A percentile compares a stretch with the other conserved stretches of the same genome.
These are phyloP conservation scores for Apophysomyces variabilis DNA, from an alignment of 371 early-diverging fungal species.

Conservation along the genomic window DNA sequence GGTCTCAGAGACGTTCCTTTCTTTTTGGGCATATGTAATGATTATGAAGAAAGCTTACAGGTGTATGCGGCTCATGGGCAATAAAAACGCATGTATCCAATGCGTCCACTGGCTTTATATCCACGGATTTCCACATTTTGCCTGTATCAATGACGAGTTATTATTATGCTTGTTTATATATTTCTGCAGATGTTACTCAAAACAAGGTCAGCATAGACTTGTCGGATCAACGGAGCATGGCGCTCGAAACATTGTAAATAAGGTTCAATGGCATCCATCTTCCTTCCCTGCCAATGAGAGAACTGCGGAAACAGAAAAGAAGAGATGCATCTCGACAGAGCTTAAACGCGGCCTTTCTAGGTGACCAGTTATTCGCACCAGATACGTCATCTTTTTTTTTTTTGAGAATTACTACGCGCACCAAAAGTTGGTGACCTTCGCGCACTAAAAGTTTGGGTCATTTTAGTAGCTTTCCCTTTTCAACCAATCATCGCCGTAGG, in stretches of 20 bases:
- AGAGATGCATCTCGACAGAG: neutral
- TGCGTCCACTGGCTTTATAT: conserved; percentile 15
- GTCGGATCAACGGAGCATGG: conserved; percentile 4
- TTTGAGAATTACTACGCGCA: too few relatives aligned
- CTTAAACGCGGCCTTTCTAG: too few relatives aligned
- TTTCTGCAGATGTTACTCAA: conserved; percentile 12
- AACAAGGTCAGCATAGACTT: conserved; percentile 14
- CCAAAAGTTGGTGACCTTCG: too few relatives aligned
- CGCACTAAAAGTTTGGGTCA: too few relatives aligned
- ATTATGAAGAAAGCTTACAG: conserved; percentile 2
- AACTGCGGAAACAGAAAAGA: neutral
- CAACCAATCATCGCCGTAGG: too few relatives aligned
- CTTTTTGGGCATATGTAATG: too few relatives aligned
- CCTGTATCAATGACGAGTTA: conserved; percentile 9
- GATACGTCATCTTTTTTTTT: too few relatives aligned
- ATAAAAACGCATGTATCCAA: conserved; percentile 26
- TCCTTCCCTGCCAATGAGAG: neutral
- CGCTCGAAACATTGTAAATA: neutral
- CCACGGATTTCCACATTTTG: conserved; percentile 34
- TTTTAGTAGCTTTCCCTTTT: too few relatives aligned
- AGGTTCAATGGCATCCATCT: conserved; percentile 11
- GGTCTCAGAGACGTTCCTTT: neutral
- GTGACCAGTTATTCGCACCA: too few relatives aligned
- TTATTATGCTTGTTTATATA: too few relatives aligned
- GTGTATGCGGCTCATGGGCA: conserved; percentile 25